These are phyloP conservation scores for Mycena galopus DNA, from an alignment of 768 basidiomycete genomes.

Conservation along the genomic window DNA sequence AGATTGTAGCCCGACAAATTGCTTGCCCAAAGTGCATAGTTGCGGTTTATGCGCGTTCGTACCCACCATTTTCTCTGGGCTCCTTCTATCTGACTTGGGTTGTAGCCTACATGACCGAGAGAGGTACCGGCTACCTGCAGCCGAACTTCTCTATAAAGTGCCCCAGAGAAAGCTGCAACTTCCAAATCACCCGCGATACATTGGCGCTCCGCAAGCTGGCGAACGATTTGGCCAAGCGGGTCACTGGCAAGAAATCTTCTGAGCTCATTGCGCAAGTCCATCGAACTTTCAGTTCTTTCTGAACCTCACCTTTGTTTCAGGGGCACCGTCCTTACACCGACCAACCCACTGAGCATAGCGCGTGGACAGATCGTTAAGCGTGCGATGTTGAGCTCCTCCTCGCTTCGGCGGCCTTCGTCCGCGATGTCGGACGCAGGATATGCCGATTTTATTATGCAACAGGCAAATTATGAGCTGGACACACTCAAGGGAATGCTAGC, in stretches of 20 bases:
- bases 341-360: conserved; percentile 40
- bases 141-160: conserved; percentile 54
- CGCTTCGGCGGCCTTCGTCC: conserved; percentile 16
- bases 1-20: conserved; percentile 36
- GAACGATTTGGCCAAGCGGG: conserved; percentile 49
- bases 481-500: conserved; percentile 13
- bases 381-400: conserved; percentile 19
- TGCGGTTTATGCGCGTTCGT: conserved; percentile 44
- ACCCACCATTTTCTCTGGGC: neutral
- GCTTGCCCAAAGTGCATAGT: conserved; percentile 46
- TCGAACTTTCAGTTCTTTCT: neutral
- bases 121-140: conserved; percentile 64
- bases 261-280: conserved; percentile 48
- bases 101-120: conserved; percentile 55
- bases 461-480: conserved; percentile 40
- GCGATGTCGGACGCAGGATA: conserved; percentile 18
- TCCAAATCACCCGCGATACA: conserved; percentile 55
- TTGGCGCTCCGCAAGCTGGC: conserved; percentile 60
- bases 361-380: conserved; percentile 46
- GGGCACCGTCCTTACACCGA: conserved; percentile 51
- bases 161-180: conserved; percentile 45
- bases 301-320: conserved; percentile 35
- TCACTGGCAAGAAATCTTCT: conserved; percentile 29
- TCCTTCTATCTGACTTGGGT: neutral
- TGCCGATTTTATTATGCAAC: conserved; percentile 25